Evolutionary conservation across 441 rosid species (phyloP), one percentile per base, ranked within the genome.

Genomic region (Euphorbia celastroides): DNA sequence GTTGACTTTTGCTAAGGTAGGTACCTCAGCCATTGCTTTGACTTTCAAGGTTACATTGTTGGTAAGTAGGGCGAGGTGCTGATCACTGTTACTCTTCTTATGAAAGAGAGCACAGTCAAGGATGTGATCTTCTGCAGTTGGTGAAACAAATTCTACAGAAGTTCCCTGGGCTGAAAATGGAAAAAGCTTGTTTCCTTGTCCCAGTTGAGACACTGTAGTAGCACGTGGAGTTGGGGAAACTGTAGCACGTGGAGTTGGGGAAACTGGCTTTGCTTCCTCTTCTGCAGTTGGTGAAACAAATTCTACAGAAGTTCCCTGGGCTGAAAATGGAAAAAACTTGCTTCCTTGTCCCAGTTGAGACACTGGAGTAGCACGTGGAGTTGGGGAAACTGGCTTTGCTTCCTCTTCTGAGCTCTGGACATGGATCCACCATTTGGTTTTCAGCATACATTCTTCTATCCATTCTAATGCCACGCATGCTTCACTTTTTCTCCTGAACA

Each of bases 21-120:
- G 4, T 80, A 90, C 98, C 97, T 93, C 93, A 66, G 90, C 90
- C 87, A 90, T 87, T 78, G 95, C 94, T 74, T 90, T 88, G 78
- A 90, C 78, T 78, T 84, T 87, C 73, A 89, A 72, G 30, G 86
- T 83, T 46, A 55, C 75, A 61, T 87, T 85, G 14, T 81, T 81
- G 68, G 88, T 86, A 44, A 93, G 84, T 71, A 93, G 83, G 77
- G 89, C 82, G 32, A 89, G 75, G 36, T 83, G 86, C 79, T 80
- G 86, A 63, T 81, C 78, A 14, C 32, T 62, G 58, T 78, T 75
- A 69, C 69, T 73, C 72, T 79, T 81, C 69, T 85, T 74, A 38
- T 76, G 76, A 57, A 77, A 67, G 57, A 90, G 83, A 58, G 90
- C 92, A 72, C 67, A 83, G 42, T 88, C 96, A 38, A 93, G 82